A percentile compares a stretch with the other conserved stretches of the same genome.
These are phyloP conservation scores for Rhodocollybia butyracea DNA, from an alignment of 768 basidiomycete species.

Conservation along the genomic window DNA sequence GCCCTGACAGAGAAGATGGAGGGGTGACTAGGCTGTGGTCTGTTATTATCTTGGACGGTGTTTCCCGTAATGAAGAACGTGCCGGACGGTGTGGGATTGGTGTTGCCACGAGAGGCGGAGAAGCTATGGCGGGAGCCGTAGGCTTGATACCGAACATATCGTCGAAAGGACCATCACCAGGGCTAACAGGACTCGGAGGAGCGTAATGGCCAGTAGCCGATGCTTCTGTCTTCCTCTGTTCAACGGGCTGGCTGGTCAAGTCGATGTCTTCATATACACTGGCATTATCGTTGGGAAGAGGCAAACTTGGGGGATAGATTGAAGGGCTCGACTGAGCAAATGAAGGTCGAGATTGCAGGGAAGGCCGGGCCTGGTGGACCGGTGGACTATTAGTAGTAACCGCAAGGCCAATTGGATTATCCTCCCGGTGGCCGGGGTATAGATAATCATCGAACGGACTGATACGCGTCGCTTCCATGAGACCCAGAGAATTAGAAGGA, in stretches of 20 bases:
- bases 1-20: conserved; percentile 37
- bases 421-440: background rate
- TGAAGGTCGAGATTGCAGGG: too few relatives aligned
- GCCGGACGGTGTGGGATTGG: conserved; percentile 23
- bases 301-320: conserved; percentile 44
- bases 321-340: conserved; percentile 46
- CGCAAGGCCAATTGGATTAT: conserved; percentile 15
- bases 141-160: background rate
- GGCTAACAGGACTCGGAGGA: conserved; percentile 1
- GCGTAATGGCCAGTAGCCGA: background rate
- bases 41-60: conserved; percentile 2
- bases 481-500: background rate
- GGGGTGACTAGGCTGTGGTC: conserved; percentile 36
- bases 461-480: conserved; percentile 7
- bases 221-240: background rate
- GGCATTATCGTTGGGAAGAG: conserved; percentile 28
- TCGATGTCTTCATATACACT: conserved; percentile 18
- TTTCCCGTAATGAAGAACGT: conserved; percentile 17
- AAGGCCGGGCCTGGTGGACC: conserved; percentile 16
- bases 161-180: background rate
- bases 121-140: background rate
- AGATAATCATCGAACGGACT: conserved; percentile 16
- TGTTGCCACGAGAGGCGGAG: background rate
- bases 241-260: background rate
- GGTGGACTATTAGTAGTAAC: conserved; percentile 22